Evolutionary conservation across 768 basidiomycete species (phyloP).

Genomic region (Imleria badia): DNA sequence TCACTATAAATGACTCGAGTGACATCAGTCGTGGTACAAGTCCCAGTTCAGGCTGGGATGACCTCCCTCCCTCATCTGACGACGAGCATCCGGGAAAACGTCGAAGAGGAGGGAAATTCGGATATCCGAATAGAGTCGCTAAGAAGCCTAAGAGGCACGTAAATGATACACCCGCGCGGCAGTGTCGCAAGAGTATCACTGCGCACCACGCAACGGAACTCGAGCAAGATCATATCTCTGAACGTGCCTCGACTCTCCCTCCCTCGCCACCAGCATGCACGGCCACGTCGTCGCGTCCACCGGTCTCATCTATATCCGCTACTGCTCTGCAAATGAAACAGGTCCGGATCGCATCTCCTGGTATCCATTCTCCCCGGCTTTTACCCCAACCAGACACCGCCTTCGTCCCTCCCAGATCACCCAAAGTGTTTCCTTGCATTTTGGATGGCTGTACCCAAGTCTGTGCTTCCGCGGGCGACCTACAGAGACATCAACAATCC

Average conservation of each 20-base stretch:
- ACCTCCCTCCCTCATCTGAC: conserved; percentile 1
- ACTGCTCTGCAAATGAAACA: conserved; percentile 12
- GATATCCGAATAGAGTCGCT: not conserved
- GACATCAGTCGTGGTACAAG: not conserved
- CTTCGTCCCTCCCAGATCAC: conserved; percentile 1
- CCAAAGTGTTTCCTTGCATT: conserved; percentile 23
- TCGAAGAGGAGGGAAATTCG: conserved; percentile 7
- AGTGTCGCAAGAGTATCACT: not conserved
- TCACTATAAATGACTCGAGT: not conserved
- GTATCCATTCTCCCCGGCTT: conserved; percentile 2
- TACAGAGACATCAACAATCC: conserved; percentile 30
- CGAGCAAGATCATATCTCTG: not conserved
- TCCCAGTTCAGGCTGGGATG: not conserved
- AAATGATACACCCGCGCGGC: conserved; percentile 10
- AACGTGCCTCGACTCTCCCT: not conserved
- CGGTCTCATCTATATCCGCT: conserved; percentile 3
- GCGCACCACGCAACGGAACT: not conserved
- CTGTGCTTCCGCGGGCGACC: conserved; percentile 29
- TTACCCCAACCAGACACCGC: not conserved
- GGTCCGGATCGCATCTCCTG: conserved; percentile 16
- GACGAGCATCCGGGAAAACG: conserved; percentile 18
- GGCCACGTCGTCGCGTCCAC: not conserved
- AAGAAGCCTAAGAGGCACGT: conserved; percentile 17
- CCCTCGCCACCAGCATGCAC: not conserved
- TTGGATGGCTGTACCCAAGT: conserved; percentile 27